Conservation (phyloP, 2,329 filamentous ascomycete species). For the Monilinia polystroma region DNA sequence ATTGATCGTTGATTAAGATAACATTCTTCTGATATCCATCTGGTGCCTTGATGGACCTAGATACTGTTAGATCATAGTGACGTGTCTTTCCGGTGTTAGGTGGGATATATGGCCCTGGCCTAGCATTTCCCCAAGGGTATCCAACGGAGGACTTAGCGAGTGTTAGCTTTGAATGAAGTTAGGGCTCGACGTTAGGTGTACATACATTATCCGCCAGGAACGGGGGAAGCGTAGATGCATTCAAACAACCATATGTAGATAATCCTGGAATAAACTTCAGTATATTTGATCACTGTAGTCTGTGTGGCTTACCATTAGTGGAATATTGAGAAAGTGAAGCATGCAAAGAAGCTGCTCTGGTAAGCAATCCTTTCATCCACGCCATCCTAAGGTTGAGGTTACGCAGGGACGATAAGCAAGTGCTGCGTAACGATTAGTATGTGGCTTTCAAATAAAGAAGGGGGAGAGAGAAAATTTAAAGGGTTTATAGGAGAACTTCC, state of each 20-base stretch:
- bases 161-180: background rate
- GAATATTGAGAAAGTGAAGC: constrained; percentile 21
- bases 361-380: constrained; percentile 18
- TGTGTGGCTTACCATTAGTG: constrained; percentile 13
- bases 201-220: constrained; percentile 47
- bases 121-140: constrained; percentile 51
- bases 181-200: background rate
- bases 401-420: background rate
- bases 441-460: background rate
- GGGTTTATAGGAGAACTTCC: constrained; percentile 14
- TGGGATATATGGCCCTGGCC: constrained; percentile 35
- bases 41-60: constrained; percentile 38
- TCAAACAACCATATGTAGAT: constrained; percentile 39
- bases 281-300: background rate
- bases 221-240: constrained; percentile 38
- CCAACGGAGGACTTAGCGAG: constrained; percentile 42
- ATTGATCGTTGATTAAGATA: constrained; percentile 41
- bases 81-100: constrained; percentile 43
- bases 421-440: constrained; percentile 3
- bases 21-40: constrained; percentile 53
- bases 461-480: background rate
- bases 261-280: constrained; percentile 14
- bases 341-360: constrained; percentile 19
- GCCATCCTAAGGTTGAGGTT: constrained; percentile 11
- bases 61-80: constrained; percentile 39